A percentile compares a stretch with the other conserved stretches of the same genome.
phyloP scores from a whole-genome alignment of 2,329 filamentous ascomycete species.

The Aureobasidium melanogenum region DNA sequence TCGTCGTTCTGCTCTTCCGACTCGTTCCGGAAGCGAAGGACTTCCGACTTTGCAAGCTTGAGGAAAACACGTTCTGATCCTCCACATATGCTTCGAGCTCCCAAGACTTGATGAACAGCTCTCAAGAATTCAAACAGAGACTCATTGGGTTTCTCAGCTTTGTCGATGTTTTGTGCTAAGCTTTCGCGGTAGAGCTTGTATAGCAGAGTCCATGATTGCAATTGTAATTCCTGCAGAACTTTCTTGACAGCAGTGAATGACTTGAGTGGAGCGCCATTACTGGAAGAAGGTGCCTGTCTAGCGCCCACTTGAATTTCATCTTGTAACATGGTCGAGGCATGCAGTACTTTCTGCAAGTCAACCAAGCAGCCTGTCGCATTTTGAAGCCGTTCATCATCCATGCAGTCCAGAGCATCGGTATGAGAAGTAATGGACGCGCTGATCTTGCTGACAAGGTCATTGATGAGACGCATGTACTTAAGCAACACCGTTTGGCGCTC shows the following conservation, averaged over 20 bases:
- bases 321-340: constrained; percentile 72
- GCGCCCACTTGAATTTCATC: constrained; percentile 78
- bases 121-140: constrained; percentile 73
- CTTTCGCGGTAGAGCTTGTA: constrained; percentile 73
- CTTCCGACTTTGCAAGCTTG: constrained; percentile 78
- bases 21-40: constrained; percentile 52
- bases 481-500: constrained; percentile 64
- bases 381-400: constrained; percentile 70
- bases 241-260: constrained; percentile 20
- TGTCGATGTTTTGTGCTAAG: constrained; percentile 54
- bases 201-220: constrained; percentile 79
- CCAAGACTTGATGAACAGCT: constrained; percentile 73
- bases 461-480: constrained; percentile 67
- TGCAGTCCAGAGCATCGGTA: constrained; percentile 65
- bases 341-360: constrained; percentile 64
- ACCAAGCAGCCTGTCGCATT: constrained; percentile 64
- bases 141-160: constrained; percentile 56
- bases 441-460: constrained; percentile 64
- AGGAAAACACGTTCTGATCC: constrained; percentile 79
- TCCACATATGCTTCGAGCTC: constrained; percentile 77
- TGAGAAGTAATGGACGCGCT: constrained; percentile 58
- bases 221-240: constrained; percentile 72
- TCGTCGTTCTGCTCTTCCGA: constrained; percentile 57
- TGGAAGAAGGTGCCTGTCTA: constrained; percentile 50
- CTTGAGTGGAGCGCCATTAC: constrained; percentile 30